Base-by-base conservation (phyloP, 257 asterid species). In the Lycium ferocissimum region DNA sequence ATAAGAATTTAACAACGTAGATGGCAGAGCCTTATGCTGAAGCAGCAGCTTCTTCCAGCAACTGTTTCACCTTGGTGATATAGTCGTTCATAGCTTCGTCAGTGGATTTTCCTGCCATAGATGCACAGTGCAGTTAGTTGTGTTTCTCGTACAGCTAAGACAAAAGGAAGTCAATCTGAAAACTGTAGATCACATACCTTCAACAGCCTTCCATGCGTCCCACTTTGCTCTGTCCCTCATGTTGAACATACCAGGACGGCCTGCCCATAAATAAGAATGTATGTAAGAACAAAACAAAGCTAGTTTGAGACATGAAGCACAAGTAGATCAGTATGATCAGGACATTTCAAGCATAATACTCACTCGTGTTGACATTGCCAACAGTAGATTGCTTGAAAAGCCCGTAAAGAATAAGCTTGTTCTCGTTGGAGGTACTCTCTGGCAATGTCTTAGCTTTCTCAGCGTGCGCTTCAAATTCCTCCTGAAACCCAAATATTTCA, bases 171-270 rank as follows among this genome's bases (percentile, higher is more conserved):
- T 78, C 69, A 59, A n/a, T 22, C 14, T 33, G 17, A n/a, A 67
- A 65, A 67, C 4, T 51, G 59, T 45, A 61, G 54, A 79, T 61
- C 17, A 38, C 85, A 63, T 88, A 96, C 98, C 99, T 92, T 95
- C 98, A 85, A 91, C 95, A 47, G 93, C 95, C 91, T 96, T 96
- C 99, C 99, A 96, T 2, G 98, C 98, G 87, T 96, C 99, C 99
- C 99, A 96, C 91, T 96, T 96, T 57, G 98, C 98, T 88, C 95
- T 89, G 78, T 94, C 98, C 91, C 86, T 95, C 97, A 85, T 73
- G 91, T 88, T 89, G 84, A 96, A 91, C 1, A 96, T 84, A 81
- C 99, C 98, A 10, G 99, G 99, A 54, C 98, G 99, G 87, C 91
- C 99, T 95, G 93, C 87, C 26, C 70, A 58, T 2, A 13, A 56